These are phyloP conservation scores for Scleromitrula shiraiana DNA, from an alignment of 2,329 filamentous ascomycete species.

Conservation along the genomic window DNA sequence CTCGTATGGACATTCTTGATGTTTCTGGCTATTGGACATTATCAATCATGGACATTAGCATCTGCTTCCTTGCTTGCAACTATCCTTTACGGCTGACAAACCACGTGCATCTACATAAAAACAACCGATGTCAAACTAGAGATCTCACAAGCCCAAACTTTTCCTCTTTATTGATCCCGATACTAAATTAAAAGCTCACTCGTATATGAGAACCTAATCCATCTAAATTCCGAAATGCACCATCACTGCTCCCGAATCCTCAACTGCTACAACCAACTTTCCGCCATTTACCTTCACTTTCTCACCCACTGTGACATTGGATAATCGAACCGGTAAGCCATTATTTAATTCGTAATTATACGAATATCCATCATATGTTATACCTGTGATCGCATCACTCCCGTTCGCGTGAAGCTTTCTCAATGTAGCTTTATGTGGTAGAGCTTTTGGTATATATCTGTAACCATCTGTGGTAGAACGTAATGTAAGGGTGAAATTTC, in stretches of 20 bases:
- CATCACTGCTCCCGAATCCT: conserved; percentile 35
- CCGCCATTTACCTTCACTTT: conserved; percentile 32
- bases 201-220: too few species aligned
- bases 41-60: too few species aligned
- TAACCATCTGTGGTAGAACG: conserved; percentile 2
- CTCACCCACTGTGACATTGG: conserved; percentile 48
- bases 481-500: conserved; percentile 37
- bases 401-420: conserved; percentile 51
- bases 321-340: conserved; percentile 44
- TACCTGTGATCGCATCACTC: conserved; percentile 53
- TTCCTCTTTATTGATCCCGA: too few species aligned
- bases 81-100: too few species aligned
- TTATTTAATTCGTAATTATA: conserved; percentile 52
- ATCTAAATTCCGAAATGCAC: conserved; percentile 16
- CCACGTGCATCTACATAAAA: too few species aligned
- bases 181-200: too few species aligned
- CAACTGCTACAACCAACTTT: conserved; percentile 32
- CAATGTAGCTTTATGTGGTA: conserved; percentile 28
- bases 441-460: conserved; percentile 16
- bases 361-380: conserved; percentile 53
- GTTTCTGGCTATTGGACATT: too few species aligned
- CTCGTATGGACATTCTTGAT: too few species aligned
- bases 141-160: too few species aligned
- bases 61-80: too few species aligned
- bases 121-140: too few species aligned